A percentile compares a stretch with the other conserved stretches of the same genome.
Conservation (phyloP, 768 basidiomycete genomes). For the Kwoniella heveanensis region DNA sequence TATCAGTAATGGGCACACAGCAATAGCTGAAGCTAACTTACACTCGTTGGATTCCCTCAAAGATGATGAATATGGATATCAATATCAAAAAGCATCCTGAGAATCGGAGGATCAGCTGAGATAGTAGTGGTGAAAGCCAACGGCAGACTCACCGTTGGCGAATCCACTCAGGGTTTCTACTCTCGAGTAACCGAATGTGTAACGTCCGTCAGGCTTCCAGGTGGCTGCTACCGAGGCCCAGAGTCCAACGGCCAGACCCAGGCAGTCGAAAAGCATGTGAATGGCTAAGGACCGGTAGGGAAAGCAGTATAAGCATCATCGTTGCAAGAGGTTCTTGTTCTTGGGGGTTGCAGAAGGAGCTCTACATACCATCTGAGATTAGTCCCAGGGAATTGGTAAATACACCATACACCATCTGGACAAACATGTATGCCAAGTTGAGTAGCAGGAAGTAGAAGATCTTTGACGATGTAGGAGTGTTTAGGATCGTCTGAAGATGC, state of each 20-base stretch:
- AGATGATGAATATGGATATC: conserved; percentile 96
- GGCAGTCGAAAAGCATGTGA: conserved; percentile 99
- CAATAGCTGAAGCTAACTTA: conserved; percentile 55
- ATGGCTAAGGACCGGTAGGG: too few species aligned
- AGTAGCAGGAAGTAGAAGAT: conserved; percentile 96
- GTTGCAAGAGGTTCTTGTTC: too few species aligned
- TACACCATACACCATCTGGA: conserved; percentile 85
- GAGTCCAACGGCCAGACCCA: conserved; percentile 93
- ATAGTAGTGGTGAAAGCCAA: not conserved
- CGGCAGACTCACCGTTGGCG: conserved; percentile 83
- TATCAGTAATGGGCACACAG: conserved; percentile 2
- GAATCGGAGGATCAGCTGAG: not conserved
- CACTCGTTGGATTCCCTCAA: conserved; percentile 95
- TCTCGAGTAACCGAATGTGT: conserved; percentile 95
- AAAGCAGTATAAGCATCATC: too few species aligned
- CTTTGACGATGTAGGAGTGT: conserved; percentile 86
- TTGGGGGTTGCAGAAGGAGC: not conserved
- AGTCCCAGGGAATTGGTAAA: conserved; percentile 96
- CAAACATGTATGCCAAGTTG: conserved; percentile 92
- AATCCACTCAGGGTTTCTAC: conserved; percentile 98
- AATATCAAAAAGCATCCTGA: conserved; percentile 51
- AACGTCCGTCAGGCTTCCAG: conserved; percentile 91
- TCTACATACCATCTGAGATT: conserved; percentile 83
- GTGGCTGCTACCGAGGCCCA: conserved; percentile 97
- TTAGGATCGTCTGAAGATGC: conserved; percentile 86